These are phyloP conservation scores for Pythium rhizo-oryzae DNA, from an alignment of 352 stramenopile species.

Conservation along the genomic window DNA sequence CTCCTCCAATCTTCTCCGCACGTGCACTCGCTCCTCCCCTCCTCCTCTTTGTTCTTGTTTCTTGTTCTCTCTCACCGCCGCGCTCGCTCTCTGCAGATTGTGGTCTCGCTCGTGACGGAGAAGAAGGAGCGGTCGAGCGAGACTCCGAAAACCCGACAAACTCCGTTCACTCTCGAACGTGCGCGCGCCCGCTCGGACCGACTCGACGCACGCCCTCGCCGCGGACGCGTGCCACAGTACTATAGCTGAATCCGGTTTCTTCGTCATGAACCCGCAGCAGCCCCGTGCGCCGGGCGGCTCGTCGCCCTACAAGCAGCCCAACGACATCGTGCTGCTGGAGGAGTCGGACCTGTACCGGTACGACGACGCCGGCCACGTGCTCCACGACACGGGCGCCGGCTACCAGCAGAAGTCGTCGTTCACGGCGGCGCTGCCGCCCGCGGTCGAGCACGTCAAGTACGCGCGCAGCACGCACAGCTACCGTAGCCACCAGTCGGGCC, in stretches of 20 bases:
- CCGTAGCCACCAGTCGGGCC: constrained; percentile 8
- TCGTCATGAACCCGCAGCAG: constrained; percentile 2
- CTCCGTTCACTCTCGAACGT: constrained; percentile 9
- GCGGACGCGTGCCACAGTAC: background rate
- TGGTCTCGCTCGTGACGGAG: background rate
- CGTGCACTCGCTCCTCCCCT: background rate
- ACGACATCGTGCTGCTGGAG: constrained; percentile 28
- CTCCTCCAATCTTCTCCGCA: background rate
- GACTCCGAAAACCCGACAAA: background rate
- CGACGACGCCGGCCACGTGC: constrained; percentile 12
- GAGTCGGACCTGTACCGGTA: constrained; percentile 25
- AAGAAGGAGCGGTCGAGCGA: background rate
- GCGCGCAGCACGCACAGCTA: constrained; percentile 8
- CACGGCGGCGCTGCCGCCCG: background rate
- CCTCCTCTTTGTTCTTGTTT: constrained; percentile 1
- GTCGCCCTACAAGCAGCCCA: constrained; percentile 10
- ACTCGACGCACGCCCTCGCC: background rate
- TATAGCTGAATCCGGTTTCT: background rate
- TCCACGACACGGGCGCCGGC: constrained; percentile 12
- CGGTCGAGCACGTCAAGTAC: constrained; percentile 23
- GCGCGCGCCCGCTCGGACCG: constrained; percentile 3
- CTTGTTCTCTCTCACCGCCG: background rate
- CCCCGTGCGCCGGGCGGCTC: constrained; percentile 1
- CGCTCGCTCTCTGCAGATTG: background rate
- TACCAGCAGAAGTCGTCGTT: constrained; percentile 20